Percentiles rank a stretch among this genome's conserved stretches.
Evolutionary conservation across 2,329 filamentous ascomycete genomes (phyloP).

Genomic region (Pyrenophora graminea): DNA sequence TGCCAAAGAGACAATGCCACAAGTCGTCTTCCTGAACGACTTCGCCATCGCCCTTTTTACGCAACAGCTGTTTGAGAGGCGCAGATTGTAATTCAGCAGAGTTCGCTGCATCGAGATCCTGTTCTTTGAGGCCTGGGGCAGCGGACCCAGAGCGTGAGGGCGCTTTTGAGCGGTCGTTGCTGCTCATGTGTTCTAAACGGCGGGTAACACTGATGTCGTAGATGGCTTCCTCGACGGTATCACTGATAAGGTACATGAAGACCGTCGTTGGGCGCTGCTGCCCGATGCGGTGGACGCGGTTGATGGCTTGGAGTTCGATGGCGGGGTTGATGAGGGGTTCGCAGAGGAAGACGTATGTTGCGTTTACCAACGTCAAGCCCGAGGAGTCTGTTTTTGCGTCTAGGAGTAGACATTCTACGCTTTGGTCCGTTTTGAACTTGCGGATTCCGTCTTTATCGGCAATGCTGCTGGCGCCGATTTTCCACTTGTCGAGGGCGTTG

Average conservation of each 20-base stretch:
- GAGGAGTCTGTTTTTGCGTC: constrained; percentile 88
- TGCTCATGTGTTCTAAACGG: constrained; percentile 75
- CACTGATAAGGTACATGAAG: constrained; percentile 91
- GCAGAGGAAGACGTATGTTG: constrained; percentile 91
- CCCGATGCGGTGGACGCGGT: constrained; percentile 91
- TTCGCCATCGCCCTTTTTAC: constrained; percentile 74
- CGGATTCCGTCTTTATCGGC: constrained; percentile 70
- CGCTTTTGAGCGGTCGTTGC: constrained; percentile 13
- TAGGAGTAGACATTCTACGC: constrained; percentile 80
- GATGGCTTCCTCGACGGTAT: constrained; percentile 89
- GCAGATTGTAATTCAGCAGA: constrained; percentile 80
- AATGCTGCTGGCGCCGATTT: constrained; percentile 75
- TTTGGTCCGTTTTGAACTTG: constrained; percentile 75
- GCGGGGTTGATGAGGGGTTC: constrained; percentile 93
- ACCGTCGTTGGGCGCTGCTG: constrained; percentile 87
- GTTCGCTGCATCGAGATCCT: constrained; percentile 78
- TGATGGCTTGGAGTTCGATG: constrained; percentile 91
- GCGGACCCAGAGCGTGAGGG: constrained; percentile 21
- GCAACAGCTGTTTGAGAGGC: constrained; percentile 71
- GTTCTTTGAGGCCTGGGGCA: constrained; percentile 55
- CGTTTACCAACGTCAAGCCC: constrained; percentile 88
- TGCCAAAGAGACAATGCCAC: constrained; percentile 87
- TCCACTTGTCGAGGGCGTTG: constrained; percentile 70
- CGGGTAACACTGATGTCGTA: constrained; percentile 82
- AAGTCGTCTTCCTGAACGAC: constrained; percentile 77